A percentile compares a stretch with the other conserved stretches of the same genome.
Evolutionary conservation across 805 yeast genomes (phyloP).

Genomic region (Maudiozyma barnettii): DNA sequence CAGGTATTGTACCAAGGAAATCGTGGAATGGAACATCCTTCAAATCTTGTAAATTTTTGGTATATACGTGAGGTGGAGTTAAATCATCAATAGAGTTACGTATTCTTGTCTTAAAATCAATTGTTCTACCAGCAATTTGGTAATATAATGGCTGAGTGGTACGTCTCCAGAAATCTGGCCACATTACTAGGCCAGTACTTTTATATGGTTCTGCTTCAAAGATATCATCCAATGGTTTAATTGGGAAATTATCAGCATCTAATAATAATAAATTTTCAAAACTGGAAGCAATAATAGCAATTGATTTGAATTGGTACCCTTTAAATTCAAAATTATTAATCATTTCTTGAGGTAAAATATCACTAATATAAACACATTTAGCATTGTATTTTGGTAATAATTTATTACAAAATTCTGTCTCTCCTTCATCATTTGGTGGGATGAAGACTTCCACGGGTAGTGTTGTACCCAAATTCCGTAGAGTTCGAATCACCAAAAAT

Average conservation of each 20-base stretch:
- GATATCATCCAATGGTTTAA: conserved; percentile 50
- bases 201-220: conserved; percentile 44
- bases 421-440: conserved; percentile 59
- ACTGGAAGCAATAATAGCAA: conserved; percentile 62
- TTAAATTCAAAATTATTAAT: conserved; percentile 35
- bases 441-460: conserved; percentile 78
- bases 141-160: conserved; percentile 68
- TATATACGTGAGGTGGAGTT: conserved; percentile 25
- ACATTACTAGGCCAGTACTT: conserved; percentile 44
- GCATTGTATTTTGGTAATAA: conserved; percentile 57
- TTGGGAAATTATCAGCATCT: conserved; percentile 72
- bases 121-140: conserved; percentile 51
- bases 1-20: conserved; percentile 55
- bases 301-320: conserved; percentile 57
- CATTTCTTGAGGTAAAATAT: conserved; percentile 38
- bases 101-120: conserved; percentile 33
- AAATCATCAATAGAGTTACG: conserved; percentile 30
- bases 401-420: conserved; percentile 53
- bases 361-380: conserved; percentile 45
- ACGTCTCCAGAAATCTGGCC: conserved; percentile 90
- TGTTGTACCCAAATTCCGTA: conserved; percentile 57
- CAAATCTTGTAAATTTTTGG: conserved; percentile 12
- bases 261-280: conserved; percentile 63
- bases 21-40: conserved; percentile 43
- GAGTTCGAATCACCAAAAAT: conserved; percentile 39